Conservation (phyloP, 176 grass and related monocot genomes). For the Puccinellia tenuiflora region DNA sequence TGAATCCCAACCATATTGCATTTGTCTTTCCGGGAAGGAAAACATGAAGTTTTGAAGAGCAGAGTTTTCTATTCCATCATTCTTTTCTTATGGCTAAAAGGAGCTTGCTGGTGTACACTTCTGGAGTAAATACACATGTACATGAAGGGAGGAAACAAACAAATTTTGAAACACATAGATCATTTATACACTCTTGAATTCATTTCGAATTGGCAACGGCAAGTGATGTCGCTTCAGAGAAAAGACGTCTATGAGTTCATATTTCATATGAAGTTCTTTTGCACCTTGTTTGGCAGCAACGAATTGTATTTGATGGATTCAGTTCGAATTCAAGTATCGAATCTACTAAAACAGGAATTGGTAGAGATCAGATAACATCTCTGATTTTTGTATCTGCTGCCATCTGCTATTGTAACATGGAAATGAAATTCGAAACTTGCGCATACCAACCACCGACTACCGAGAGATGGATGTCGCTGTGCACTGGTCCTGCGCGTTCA, state of each 20-base stretch:
- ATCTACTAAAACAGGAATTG: background rate
- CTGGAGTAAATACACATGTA: background rate
- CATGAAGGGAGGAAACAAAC: background rate
- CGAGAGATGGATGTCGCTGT: background rate
- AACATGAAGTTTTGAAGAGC: conserved; percentile 10
- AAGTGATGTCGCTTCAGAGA: background rate
- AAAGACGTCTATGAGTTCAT: background rate
- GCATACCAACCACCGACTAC: background rate
- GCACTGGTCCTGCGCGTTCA: conserved; percentile 5
- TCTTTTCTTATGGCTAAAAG: background rate
- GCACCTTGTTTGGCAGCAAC: background rate
- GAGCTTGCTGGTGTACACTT: background rate
- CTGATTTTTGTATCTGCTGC: background rate
- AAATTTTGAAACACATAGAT: conserved; percentile 5
- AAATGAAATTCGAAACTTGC: background rate
- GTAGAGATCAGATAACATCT: background rate
- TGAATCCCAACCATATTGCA: background rate
- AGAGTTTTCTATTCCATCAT: background rate
- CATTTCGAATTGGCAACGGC: background rate
- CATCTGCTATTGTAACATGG: background rate
- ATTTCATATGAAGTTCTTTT: background rate
- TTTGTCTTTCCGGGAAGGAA: background rate
- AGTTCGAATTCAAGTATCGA: background rate
- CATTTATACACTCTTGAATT: background rate
- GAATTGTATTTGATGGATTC: background rate